These are phyloP conservation scores for Wickerhamomyces sp. DNA, from an alignment of 1,139 yeast species.

Conservation along the genomic window DNA sequence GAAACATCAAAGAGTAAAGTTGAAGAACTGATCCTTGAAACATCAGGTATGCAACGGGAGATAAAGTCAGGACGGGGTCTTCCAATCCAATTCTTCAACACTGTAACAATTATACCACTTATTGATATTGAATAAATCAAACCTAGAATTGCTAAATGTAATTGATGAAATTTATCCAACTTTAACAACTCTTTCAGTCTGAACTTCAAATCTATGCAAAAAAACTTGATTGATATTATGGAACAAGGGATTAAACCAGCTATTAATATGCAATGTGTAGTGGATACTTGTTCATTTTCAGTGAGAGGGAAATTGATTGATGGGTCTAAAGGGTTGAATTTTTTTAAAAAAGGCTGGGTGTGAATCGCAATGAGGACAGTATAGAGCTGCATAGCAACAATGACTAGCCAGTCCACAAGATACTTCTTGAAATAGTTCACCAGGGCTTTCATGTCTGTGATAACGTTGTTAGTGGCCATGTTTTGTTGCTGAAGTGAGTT, in stretches of 20 bases:
- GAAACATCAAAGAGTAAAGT: constrained; percentile 39
- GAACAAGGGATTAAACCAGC: constrained; percentile 6
- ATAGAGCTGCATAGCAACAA: background rate
- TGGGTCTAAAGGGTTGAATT: constrained; percentile 6
- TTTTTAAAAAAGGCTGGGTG: constrained; percentile 2
- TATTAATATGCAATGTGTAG: constrained; percentile 4
- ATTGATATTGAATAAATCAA: constrained; percentile 36
- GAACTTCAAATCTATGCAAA: background rate
- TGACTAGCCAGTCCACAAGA: background rate
- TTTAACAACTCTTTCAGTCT: constrained; percentile 4
- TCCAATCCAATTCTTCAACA: constrained; percentile 71
- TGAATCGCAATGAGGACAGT: background rate
- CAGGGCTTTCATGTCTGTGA: background rate
- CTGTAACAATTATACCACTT: constrained; percentile 46
- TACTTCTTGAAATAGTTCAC: background rate
- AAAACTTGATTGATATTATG: constrained; percentile 1
- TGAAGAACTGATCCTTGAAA: constrained; percentile 24
- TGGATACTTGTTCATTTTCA: constrained; percentile 6
- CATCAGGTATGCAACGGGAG: constrained; percentile 55
- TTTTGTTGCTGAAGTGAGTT: background rate
- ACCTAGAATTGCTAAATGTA: constrained; percentile 40
- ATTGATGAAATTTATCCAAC: constrained; percentile 3
- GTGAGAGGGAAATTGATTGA: constrained; percentile 8
- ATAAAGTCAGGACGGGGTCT: constrained; percentile 78
- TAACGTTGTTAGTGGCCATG: background rate